Percentiles rank a stretch among this genome's conserved stretches.
Conservation (phyloP, 1,284 basidiomycete genomes). For the Cutaneotrichosporon mucoides region DNA sequence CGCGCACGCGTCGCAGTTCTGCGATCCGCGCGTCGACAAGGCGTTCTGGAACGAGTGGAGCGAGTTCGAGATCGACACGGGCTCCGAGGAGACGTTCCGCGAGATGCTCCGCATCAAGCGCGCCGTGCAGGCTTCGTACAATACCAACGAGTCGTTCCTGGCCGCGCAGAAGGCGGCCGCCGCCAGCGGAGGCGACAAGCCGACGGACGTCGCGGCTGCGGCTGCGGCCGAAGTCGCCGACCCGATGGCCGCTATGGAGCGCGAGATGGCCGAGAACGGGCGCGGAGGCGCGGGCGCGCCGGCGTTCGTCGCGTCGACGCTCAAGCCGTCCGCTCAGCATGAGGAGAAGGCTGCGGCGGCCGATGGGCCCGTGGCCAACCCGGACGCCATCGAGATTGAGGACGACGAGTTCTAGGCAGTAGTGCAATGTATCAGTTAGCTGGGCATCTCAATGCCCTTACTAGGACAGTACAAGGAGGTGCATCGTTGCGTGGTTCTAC, state of each 20-base stretch:
- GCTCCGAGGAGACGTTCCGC: slow-evolving; percentile 96
- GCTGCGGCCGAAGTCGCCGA: slow-evolving; percentile 51
- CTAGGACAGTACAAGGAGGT: too few relatives aligned
- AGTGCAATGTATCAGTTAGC: slow-evolving; percentile 1
- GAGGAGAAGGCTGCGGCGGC: slow-evolving; percentile 25
- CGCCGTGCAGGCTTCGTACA: slow-evolving; percentile 96
- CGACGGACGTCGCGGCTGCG: slow-evolving; percentile 35
- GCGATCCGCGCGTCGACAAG: slow-evolving; percentile 83
- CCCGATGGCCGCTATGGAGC: slow-evolving; percentile 56
- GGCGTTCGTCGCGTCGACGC: slow-evolving; percentile 62
- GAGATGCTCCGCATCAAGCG: slow-evolving; percentile 98
- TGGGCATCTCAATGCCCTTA: too few relatives aligned
- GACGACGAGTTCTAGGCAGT: slow-evolving; percentile 41
- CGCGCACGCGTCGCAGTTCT: slow-evolving; percentile 96
- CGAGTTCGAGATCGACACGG: slow-evolving; percentile 90
- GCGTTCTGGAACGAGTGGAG: slow-evolving; percentile 98
- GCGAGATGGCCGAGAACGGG: slow-evolving; percentile 65
- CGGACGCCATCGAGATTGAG: slow-evolving; percentile 48
- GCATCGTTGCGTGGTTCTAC: too few relatives aligned
- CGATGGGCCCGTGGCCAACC: slow-evolving; percentile 35
- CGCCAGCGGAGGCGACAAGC: slow-evolving; percentile 42
- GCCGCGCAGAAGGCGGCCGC: slow-evolving; percentile 77
- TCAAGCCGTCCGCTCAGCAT: slow-evolving; percentile 29
- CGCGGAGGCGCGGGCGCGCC: slow-evolving; percentile 49
- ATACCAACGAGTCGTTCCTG: slow-evolving; percentile 82